Evolutionary conservation across 441 rosid species (phyloP).

Genomic region (Adansonia grandidieri): DNA sequence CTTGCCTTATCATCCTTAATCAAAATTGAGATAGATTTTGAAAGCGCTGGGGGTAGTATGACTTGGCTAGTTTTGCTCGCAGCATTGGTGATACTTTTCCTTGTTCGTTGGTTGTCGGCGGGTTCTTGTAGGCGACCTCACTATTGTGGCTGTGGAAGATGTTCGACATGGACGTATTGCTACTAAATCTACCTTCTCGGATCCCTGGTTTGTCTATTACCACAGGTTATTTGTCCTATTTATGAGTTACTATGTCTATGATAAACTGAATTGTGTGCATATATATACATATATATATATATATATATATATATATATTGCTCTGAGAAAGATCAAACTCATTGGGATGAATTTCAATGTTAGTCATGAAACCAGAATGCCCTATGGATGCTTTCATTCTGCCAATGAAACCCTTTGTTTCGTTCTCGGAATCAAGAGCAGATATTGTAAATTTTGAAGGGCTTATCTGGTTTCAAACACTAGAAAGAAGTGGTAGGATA

Average conservation of each 20-base stretch:
- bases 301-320: not conserved
- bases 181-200: constrained; percentile 27
- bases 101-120: constrained; percentile 40
- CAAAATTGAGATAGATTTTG: constrained; percentile 36
- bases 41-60: constrained; percentile 31
- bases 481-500: too few relatives aligned
- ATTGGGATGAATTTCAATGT: not conserved
- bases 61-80: constrained; percentile 43
- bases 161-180: constrained; percentile 33
- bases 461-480: too few relatives aligned
- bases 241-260: constrained; percentile 11
- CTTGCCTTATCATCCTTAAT: constrained; percentile 44
- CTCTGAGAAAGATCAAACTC: not conserved
- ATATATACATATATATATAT: not conserved
- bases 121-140: constrained; percentile 30
- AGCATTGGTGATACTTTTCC: constrained; percentile 34
- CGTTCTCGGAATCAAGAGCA: not conserved
- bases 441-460: not conserved
- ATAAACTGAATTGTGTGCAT: constrained; percentile 12
- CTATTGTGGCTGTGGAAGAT: constrained; percentile 45
- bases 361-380: not conserved
- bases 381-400: not conserved
- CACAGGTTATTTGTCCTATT: not conserved
- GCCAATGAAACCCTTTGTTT: not conserved
- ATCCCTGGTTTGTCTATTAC: constrained; percentile 19